Evolutionary conservation across 257 asterid genomes (phyloP).

Genomic region (Petunia axillaris): DNA sequence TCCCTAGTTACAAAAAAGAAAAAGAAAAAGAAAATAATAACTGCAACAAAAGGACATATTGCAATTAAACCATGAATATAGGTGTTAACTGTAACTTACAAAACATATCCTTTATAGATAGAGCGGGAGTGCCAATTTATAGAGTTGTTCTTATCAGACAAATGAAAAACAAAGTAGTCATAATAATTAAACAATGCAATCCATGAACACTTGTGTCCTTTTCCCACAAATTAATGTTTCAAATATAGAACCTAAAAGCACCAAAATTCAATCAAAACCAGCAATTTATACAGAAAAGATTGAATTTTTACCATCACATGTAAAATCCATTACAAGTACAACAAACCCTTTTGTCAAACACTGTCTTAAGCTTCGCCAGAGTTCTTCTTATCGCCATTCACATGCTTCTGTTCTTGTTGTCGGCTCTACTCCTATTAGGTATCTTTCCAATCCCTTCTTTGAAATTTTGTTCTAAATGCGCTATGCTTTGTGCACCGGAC

Average conservation of each 20-base stretch:
- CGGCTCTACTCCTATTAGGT: slow-evolving; percentile 87
- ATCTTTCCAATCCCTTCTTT: not conserved
- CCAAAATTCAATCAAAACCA: slow-evolving; percentile 30
- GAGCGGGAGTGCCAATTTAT: not conserved
- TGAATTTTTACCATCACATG: slow-evolving; percentile 52
- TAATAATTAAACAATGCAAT: slow-evolving; percentile 43
- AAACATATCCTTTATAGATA: too few species aligned
- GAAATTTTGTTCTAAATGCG: not conserved
- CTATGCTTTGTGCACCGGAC: too few species aligned
- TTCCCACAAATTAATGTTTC: slow-evolving; percentile 30
- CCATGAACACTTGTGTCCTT: slow-evolving; percentile 34
- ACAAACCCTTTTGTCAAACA: slow-evolving; percentile 90
- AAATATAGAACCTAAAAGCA: slow-evolving; percentile 25
- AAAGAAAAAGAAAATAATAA: too few species aligned
- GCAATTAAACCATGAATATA: not conserved
- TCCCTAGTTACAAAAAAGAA: too few species aligned
- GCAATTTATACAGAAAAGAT: slow-evolving; percentile 31
- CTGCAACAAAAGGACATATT: too few species aligned
- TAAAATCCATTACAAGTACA: slow-evolving; percentile 71
- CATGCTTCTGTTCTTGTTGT: slow-evolving; percentile 80
- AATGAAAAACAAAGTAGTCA: not conserved
- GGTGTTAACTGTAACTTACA: not conserved
- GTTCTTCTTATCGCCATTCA: slow-evolving; percentile 77
- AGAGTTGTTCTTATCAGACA: not conserved
- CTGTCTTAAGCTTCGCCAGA: slow-evolving; percentile 84